Percentiles rank a stretch among this genome's conserved stretches.
Conservation (phyloP, 139 green algal genomes). For the Diplosphaera chodatii region DNA sequence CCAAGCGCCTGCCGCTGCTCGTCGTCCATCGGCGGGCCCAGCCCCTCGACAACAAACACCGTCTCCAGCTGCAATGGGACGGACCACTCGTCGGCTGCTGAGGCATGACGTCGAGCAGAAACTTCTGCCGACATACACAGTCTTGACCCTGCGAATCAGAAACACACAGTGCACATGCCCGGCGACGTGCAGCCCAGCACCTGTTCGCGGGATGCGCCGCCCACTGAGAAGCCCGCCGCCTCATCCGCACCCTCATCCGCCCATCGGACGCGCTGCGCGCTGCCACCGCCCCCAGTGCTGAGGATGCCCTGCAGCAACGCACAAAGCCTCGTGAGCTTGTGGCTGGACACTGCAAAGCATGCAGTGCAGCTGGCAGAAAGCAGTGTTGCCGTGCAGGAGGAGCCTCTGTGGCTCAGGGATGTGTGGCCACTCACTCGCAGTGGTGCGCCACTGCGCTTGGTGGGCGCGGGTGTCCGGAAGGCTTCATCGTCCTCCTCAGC, state of each 20-base stretch:
- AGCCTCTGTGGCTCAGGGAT: no score
- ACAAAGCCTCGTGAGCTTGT: no score
- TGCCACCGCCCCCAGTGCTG: slow-evolving; percentile 3
- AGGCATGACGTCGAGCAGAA: no score
- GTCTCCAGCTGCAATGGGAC: slow-evolving; percentile 29
- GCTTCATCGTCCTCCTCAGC: slow-evolving; percentile 8
- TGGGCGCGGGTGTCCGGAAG: neutral
- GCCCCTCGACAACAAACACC: slow-evolving; percentile 21
- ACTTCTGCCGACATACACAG: no score
- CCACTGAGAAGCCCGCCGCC: neutral
- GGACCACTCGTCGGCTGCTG: no score
- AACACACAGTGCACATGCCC: no score
- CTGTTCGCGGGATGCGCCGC: slow-evolving; percentile 3
- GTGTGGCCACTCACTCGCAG: no score
- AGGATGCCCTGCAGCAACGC: slow-evolving; percentile 16
- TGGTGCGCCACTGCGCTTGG: neutral
- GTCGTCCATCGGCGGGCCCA: slow-evolving; percentile 21
- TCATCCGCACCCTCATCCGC: slow-evolving; percentile 12
- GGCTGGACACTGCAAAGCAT: no score
- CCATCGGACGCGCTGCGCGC: slow-evolving; percentile 20
- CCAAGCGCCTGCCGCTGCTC: neutral
- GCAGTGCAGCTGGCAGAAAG: no score
- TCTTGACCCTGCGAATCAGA: no score
- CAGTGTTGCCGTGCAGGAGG: no score
- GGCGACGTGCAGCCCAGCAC: no score